These are phyloP conservation scores for Colletotrichum magnum DNA, from an alignment of 2,329 filamentous ascomycete species.

Conservation along the genomic window DNA sequence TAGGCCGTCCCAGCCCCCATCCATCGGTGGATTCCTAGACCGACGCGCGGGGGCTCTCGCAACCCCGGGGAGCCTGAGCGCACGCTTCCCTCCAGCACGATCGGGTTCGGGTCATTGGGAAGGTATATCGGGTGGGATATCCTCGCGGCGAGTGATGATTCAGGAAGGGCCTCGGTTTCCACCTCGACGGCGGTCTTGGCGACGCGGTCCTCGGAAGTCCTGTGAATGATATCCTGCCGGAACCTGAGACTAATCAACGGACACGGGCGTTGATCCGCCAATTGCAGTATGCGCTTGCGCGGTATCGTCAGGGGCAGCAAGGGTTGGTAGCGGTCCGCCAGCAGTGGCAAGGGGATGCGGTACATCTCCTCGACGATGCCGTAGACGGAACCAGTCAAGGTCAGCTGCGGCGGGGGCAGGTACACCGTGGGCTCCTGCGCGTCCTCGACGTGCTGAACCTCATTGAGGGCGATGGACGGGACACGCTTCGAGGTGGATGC, in stretches of 20 bases:
- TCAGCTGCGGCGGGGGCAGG: constrained; percentile 51
- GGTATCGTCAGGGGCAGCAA: constrained; percentile 53
- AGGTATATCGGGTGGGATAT: constrained; percentile 52
- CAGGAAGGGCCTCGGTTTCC: constrained; percentile 56
- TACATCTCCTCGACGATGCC: constrained; percentile 53
- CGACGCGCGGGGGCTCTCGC: constrained; percentile 46
- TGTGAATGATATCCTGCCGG: constrained; percentile 55
- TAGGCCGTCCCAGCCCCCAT: constrained; percentile 54
- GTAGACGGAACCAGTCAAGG: constrained; percentile 57
- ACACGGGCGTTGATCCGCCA: constrained; percentile 55
- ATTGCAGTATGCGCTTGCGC: constrained; percentile 52
- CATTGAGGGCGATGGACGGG: constrained; percentile 29
- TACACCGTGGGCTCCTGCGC: constrained; percentile 29
- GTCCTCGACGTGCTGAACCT: constrained; percentile 22
- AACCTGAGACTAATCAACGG: constrained; percentile 55
- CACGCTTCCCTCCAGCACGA: constrained; percentile 54
- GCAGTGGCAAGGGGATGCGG: constrained; percentile 49
- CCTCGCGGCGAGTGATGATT: constrained; percentile 53
- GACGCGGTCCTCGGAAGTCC: constrained; percentile 21
- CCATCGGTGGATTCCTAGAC: constrained; percentile 52
- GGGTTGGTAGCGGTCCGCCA: constrained; percentile 57
- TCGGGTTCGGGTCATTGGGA: constrained; percentile 47
- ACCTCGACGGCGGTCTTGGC: constrained; percentile 50
- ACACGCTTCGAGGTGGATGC: constrained; percentile 39
- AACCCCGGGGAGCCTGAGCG: constrained; percentile 43